Evolutionary conservation across 306 rosid genomes (phyloP), one percentile per base, ranked within the genome.

Genomic region (Casuarina glauca): DNA sequence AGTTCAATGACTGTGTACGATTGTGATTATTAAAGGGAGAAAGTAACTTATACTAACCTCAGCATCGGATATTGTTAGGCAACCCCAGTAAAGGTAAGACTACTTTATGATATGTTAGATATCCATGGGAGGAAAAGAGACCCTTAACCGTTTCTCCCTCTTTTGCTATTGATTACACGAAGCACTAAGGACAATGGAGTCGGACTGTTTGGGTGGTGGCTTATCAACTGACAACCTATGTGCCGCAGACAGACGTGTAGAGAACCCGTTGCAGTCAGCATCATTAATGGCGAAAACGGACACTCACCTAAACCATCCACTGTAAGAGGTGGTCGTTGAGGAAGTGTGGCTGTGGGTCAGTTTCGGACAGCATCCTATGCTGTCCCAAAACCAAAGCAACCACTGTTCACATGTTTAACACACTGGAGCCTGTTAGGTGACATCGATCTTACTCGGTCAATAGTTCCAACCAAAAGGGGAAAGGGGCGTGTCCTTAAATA

Each of bases 221-320:
- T 62, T 72, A 53, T 81, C 82, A 78, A 80, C 46, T 72, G 48
- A 78, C 82, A 78, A 80, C 46, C 72, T 80, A 80, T 75, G 48
- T 3, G 48, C 48, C 8, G 1, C 57, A 52, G 15, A 57, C 73
- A 75, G 78, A 68, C 80, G 72, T 50, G 60, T 1, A 4, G 42
- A 75, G 81, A 64, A 69, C 36, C 45, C 77, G 53, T 78, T 66
- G 69, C 32, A 62, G 36, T 78, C 71, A 74, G 53, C 78, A 77
- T 72, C 82, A 77, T 77, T 72, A 74, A 70, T 58, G 46, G 57
- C 64, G 89, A 85, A 81, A 87, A 72, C 8, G 80, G 76, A 73
- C 63, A 78, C 69, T 79, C 66, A 70, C 78, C 84, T 51, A 70
- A 78, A 43, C 10, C 4, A 62, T 39, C 61, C 80, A 75, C 83